Evolutionary conservation across 108 stramenopile genomes (phyloP), one percentile per base, ranked within the genome.

Genomic region (Cylindrotheca closterium): DNA sequence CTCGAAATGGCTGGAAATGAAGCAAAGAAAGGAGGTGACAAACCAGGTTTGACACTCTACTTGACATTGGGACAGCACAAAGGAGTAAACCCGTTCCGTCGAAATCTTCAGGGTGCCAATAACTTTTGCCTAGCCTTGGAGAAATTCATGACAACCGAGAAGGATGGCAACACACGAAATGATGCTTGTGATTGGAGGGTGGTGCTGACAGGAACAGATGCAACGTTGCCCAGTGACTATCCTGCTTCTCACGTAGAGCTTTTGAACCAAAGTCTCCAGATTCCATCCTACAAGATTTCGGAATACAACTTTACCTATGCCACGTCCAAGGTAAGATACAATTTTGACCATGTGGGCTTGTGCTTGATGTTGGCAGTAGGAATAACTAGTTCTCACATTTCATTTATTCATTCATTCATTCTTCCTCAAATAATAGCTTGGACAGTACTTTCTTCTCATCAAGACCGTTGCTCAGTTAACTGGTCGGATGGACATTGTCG

Each of bases 21-120:
- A 51, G 21, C 19, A 29, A 17, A 25, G 29, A 32, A 30, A 21
- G 30, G 48, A 48, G 17, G 5, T 7, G 46, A 22, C 42, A 45
- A 59, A n/a, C n/a, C 42, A 45, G 19, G n/a, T 27, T 2, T 62
- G n/a, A 47, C 48, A 7, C 42, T 69, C 15, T 69, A 69, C 32
- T 60, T 69, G 23, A 69, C 68, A 26, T 50, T 69, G 27, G 68
- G 59, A 22, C 58, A 69, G 32, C 68, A 69, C 59, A 69, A 69
- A 59, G 68, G 68, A 18, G 31, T 34, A 12, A 69, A 69, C 34
- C 68, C 68, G 2, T 69, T 69, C 42, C 27, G 19, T 8, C 49
- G 68, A 42, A 69, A 69, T 60, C 24, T 69, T 17, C 30, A 60
- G 17, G 49, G 58, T 1, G 68, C 68, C 3, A 22, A 50, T 26